These are phyloP conservation scores for Suillus fuscotomentosus DNA, from an alignment of 768 basidiomycete genomes.

Conservation along the genomic window DNA sequence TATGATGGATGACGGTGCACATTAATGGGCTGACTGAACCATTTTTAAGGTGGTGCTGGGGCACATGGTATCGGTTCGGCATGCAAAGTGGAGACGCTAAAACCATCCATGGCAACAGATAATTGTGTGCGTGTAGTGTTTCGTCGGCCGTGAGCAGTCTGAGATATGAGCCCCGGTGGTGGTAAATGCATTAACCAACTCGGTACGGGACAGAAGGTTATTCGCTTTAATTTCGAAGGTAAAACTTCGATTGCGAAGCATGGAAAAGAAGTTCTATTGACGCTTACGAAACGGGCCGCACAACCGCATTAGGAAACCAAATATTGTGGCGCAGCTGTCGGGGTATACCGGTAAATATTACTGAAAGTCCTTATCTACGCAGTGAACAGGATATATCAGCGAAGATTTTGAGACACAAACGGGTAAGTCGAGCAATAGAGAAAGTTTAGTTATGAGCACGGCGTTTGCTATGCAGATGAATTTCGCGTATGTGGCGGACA, in stretches of 20 bases:
- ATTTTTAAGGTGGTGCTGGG: background rate
- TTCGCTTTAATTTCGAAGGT: background rate
- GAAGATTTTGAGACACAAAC: background rate
- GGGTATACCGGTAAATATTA: background rate
- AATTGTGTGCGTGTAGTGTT: background rate
- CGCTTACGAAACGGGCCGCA: background rate
- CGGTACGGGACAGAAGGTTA: background rate
- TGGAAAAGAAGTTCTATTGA: background rate
- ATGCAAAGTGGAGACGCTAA: background rate
- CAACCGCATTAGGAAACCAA: background rate
- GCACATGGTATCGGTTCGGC: background rate
- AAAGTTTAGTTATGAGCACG: background rate
- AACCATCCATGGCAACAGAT: background rate
- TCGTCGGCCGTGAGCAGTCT: background rate
- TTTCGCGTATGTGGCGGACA: background rate
- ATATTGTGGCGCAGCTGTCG: too few relatives aligned
- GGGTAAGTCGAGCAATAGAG: background rate
- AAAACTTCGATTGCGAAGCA: background rate
- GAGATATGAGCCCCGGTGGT: background rate
- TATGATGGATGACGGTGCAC: background rate
- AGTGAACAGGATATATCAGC: background rate
- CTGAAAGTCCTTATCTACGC: background rate
- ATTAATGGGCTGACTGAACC: background rate
- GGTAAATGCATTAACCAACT: background rate
- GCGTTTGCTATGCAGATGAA: background rate